Evolutionary conservation across 768 basidiomycete species (phyloP).

Genomic region (Rhodotorula babjevae): DNA sequence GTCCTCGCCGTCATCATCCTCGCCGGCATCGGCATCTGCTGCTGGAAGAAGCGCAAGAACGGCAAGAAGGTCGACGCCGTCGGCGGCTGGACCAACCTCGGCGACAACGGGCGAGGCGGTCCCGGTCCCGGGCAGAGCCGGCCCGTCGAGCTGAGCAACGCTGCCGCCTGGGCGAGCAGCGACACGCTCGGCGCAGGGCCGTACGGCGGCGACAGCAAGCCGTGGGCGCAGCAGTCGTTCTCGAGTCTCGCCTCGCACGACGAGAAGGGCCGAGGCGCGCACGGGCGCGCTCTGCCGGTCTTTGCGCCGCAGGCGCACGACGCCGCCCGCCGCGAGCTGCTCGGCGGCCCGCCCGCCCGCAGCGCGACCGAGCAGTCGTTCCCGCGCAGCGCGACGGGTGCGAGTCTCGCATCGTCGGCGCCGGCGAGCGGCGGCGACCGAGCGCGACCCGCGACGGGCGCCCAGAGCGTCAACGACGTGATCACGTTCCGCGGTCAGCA

Average conservation of each 20-base stretch:
- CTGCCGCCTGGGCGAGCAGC: conserved; percentile 5
- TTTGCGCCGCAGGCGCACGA: conserved; percentile 1
- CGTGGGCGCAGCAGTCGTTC: conserved; percentile 1
- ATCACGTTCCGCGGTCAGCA: conserved; percentile 18
- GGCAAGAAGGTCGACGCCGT: conserved; percentile 23
- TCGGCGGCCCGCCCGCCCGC: background rate
- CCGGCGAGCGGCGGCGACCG: background rate
- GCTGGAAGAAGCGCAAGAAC: conserved; percentile 27
- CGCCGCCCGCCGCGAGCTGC: conserved; percentile 13
- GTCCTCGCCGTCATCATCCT: conserved; percentile 7
- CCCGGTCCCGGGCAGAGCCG: background rate
- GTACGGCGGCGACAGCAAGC: background rate
- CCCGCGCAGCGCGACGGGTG: background rate
- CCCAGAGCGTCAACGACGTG: conserved; percentile 19
- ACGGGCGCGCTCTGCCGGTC: background rate
- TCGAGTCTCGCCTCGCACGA: background rate
- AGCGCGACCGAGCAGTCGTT: background rate
- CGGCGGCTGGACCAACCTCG: conserved; percentile 15
- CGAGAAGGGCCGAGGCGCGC: background rate
- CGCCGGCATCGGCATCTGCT: conserved; percentile 21
- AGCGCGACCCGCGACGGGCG: conserved; percentile 1
- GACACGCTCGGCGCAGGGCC: background rate
- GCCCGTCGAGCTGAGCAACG: background rate
- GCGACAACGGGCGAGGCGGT: background rate
- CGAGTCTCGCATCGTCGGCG: background rate